phyloP scores from a whole-genome alignment of 345 rosid genomes.

The Toxicodendron radicans region DNA sequence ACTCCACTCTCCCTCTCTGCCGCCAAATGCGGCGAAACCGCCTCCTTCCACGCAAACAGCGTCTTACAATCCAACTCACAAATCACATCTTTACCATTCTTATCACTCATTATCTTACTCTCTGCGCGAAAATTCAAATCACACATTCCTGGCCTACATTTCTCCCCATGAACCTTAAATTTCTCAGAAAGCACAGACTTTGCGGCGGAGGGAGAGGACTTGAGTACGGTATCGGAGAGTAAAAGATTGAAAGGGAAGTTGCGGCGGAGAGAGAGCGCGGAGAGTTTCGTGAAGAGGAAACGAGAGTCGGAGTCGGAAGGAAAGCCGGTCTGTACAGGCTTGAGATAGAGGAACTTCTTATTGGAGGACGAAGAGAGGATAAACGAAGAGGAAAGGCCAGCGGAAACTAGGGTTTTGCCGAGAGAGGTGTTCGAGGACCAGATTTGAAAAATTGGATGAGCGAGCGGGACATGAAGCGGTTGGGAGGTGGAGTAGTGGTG shows the following conservation, averaged over 20 bases:
- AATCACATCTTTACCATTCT: constrained; percentile 20
- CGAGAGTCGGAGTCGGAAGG: constrained; percentile 90
- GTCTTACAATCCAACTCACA: constrained; percentile 69
- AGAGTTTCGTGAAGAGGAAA: constrained; percentile 67
- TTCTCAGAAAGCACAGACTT: constrained; percentile 23
- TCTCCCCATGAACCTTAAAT: constrained; percentile 4
- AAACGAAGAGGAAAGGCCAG: constrained; percentile 87
- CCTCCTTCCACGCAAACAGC: constrained; percentile 79
- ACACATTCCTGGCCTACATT: constrained; percentile 36
- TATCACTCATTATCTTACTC: constrained; percentile 27
- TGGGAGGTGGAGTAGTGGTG: constrained; percentile 11
- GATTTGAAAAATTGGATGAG: constrained; percentile 63
- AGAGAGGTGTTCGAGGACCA: constrained; percentile 94
- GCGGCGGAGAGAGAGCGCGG: constrained; percentile 56
- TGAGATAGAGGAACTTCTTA: constrained; percentile 65
- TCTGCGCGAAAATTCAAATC: constrained; percentile 51
- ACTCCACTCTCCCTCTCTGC: constrained; percentile 65
- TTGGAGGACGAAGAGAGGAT: constrained; percentile 46
- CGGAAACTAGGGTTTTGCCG: constrained; percentile 92
- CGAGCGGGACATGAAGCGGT: constrained; percentile 46
- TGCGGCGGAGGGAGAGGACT: constrained; percentile 57
- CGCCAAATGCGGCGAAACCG: constrained; percentile 88
- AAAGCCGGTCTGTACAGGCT: constrained; percentile 91
- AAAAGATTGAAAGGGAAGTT: constrained; percentile 44
- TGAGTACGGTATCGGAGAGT: constrained; percentile 60